Conservation (phyloP, 1,139 yeast species). For the Suhomyces terraborum region DNA sequence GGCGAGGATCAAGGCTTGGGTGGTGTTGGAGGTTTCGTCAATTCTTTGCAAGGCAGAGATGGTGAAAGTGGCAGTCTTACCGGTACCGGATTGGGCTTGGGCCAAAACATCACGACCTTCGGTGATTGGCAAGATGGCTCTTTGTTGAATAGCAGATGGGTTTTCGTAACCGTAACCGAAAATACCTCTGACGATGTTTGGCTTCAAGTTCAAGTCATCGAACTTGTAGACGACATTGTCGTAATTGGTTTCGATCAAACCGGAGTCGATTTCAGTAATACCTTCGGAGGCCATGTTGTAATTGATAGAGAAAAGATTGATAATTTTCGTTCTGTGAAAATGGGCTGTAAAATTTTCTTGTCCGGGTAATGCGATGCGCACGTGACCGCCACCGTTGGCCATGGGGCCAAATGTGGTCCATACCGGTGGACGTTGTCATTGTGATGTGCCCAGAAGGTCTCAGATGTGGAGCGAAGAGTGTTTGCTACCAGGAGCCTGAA, state of each 20-base stretch:
- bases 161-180: slow-evolving; percentile 97
- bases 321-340: slow-evolving; percentile 11
- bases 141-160: slow-evolving; percentile 97
- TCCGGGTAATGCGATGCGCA: slow-evolving; percentile 21
- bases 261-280: slow-evolving; percentile 80
- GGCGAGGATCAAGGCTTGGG: slow-evolving; percentile 94
- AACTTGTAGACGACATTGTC: slow-evolving; percentile 91
- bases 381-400: too few relatives aligned
- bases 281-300: slow-evolving; percentile 50
- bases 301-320: slow-evolving; percentile 3
- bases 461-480: too few relatives aligned
- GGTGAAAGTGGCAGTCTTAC: slow-evolving; percentile 99
- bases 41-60: slow-evolving; percentile 95
- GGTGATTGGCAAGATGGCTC: slow-evolving; percentile 96
- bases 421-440: too few relatives aligned
- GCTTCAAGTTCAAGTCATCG: slow-evolving; percentile 84
- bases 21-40: slow-evolving; percentile 71
- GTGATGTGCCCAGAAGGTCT: too few relatives aligned
- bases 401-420: too few relatives aligned
- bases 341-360: slow-evolving; percentile 14
- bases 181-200: slow-evolving; percentile 79
- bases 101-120: slow-evolving; percentile 97
- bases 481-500: too few relatives aligned
- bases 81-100: slow-evolving; percentile 99
- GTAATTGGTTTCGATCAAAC: slow-evolving; percentile 92